phyloP scores from a whole-genome alignment of 345 rosid genomes.

The Bretschneidera sinensis region DNA sequence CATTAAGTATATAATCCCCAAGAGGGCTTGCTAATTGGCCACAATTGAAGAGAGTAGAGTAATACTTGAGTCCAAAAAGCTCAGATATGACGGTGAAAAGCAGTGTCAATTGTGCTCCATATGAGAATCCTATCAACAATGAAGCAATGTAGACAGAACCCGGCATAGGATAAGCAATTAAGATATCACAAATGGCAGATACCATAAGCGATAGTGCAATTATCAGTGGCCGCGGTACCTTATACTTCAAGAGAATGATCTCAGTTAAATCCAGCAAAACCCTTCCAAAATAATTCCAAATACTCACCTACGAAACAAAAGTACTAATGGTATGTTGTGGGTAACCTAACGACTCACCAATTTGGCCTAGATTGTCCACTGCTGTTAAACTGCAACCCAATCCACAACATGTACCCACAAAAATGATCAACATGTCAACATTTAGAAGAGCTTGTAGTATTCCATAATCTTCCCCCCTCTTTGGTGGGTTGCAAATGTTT shows the following conservation, averaged over 20 bases:
- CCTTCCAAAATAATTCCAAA: constrained; percentile 60
- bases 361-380: constrained; percentile 59
- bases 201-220: no score
- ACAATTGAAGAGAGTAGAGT: constrained; percentile 55
- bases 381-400: constrained; percentile 50
- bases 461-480: constrained; percentile 57
- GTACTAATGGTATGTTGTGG: constrained; percentile 36
- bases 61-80: constrained; percentile 60
- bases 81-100: constrained; percentile 63
- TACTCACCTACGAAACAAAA: constrained; percentile 57
- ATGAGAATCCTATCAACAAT: constrained; percentile 47
- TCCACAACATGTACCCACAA: constrained; percentile 47
- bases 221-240: constrained; percentile 44
- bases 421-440: constrained; percentile 48
- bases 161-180: constrained; percentile 42
- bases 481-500: constrained; percentile 36
- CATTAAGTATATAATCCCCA: constrained; percentile 47
- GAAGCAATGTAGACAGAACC: constrained; percentile 50
- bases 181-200: constrained; percentile 38
- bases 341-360: constrained; percentile 46
- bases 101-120: constrained; percentile 56
- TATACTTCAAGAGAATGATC: constrained; percentile 35
- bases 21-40: constrained; percentile 51
- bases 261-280: no score
- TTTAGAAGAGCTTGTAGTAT: constrained; percentile 60